phyloP scores from a whole-genome alignment of 495 filamentous ascomycete genomes.

The Apodospora peruviana region DNA sequence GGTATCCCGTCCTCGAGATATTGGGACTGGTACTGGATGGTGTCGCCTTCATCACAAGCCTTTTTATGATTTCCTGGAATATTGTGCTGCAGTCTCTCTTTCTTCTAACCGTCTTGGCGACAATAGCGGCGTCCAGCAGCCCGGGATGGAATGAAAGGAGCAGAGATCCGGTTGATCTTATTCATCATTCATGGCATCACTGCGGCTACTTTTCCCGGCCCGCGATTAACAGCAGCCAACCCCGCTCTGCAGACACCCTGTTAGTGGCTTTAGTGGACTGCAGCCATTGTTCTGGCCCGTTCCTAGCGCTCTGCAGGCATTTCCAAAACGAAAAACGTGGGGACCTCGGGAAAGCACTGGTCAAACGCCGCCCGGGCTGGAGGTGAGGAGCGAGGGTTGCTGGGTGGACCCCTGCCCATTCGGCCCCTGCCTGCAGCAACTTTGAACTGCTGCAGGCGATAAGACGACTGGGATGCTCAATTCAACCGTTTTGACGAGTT shows the following conservation, averaged over 20 bases:
- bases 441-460: slow-evolving; percentile 2
- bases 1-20: too few relatives aligned
- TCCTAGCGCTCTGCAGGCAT: slow-evolving; percentile 20
- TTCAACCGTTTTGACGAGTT: slow-evolving; percentile 29
- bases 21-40: too few relatives aligned
- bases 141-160: too few relatives aligned
- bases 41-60: background rate
- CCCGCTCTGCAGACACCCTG: slow-evolving; percentile 1
- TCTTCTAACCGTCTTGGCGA: too few relatives aligned
- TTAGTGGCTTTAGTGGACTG: slow-evolving; percentile 5
- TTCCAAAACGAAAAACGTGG: slow-evolving; percentile 5
- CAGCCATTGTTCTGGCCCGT: slow-evolving; percentile 11
- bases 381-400: too few relatives aligned
- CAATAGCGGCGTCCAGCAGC: background rate
- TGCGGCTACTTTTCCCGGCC: slow-evolving; percentile 8
- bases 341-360: slow-evolving; percentile 13
- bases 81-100: too few relatives aligned
- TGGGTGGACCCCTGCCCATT: background rate
- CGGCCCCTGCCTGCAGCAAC: background rate
- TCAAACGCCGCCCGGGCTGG: slow-evolving; percentile 11
- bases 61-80: background rate
- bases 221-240: slow-evolving; percentile 7
- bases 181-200: too few relatives aligned
- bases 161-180: too few relatives aligned
- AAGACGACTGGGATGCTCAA: slow-evolving; percentile 18